phyloP scores from a whole-genome alignment of 768 basidiomycete species.

The Termitomyces sp. region DNA sequence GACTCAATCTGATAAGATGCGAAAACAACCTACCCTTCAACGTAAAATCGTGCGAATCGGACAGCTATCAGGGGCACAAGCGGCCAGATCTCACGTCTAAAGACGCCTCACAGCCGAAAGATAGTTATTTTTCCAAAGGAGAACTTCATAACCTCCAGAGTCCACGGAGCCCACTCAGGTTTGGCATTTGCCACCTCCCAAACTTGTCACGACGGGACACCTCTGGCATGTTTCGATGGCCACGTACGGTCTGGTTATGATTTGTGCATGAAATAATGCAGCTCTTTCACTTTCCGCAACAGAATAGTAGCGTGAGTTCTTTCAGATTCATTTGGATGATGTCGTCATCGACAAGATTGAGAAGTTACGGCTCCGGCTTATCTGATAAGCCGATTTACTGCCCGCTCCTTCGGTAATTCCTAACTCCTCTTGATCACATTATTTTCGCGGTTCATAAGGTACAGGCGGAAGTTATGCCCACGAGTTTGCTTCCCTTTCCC shows the following conservation, averaged over 20 bases:
- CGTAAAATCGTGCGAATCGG: not conserved
- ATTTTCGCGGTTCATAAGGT: slow-evolving; percentile 5
- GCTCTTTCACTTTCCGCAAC: not conserved
- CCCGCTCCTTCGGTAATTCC: not conserved
- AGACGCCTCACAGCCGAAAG: not conserved
- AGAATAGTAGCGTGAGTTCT: no score
- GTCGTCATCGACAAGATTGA: not conserved
- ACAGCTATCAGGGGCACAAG: not conserved
- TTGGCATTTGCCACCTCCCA: not conserved
- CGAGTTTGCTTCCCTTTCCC: slow-evolving; percentile 9
- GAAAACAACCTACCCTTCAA: not conserved
- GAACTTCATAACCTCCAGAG: not conserved
- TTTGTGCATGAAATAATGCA: not conserved
- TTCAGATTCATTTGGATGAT: not conserved
- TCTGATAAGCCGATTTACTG: slow-evolving; percentile 8
- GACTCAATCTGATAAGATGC: slow-evolving; percentile 30
- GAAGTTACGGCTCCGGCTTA: not conserved
- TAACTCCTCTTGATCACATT: not conserved
- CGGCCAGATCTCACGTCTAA: not conserved
- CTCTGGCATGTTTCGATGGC: not conserved
- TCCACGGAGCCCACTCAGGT: not conserved
- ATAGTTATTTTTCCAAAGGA: not conserved
- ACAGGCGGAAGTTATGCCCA: not conserved
- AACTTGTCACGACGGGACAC: not conserved
- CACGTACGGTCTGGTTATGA: not conserved